Evolutionary conservation across 2,329 filamentous ascomycete species (phyloP).

Genomic region (Pochonia chlamydosporia): DNA sequence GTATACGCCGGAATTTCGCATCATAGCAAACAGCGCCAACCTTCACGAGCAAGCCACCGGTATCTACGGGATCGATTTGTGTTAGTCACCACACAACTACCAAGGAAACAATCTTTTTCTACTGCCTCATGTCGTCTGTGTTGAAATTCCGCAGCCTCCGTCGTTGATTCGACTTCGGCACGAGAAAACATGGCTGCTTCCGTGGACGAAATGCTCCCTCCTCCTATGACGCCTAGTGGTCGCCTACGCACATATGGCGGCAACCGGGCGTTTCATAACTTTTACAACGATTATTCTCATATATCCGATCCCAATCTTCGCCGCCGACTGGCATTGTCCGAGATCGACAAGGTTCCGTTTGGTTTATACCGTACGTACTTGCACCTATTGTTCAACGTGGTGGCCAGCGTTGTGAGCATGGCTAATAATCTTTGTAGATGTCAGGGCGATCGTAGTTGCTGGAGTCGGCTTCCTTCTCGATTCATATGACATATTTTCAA

Average conservation of each 20-base stretch:
- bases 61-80: neutral
- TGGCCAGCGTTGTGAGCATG: neutral
- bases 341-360: constrained; percentile 75
- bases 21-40: neutral
- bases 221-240: constrained; percentile 29
- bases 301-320: constrained; percentile 70
- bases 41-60: neutral
- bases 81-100: too few species aligned
- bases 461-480: constrained; percentile 82
- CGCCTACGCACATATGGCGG: constrained; percentile 49
- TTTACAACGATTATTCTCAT: constrained; percentile 62
- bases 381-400: neutral
- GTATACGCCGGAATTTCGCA: neutral
- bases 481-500: constrained; percentile 76
- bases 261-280: constrained; percentile 68
- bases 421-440: constrained; percentile 34
- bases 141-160: constrained; percentile 8
- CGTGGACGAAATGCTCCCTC: constrained; percentile 34
- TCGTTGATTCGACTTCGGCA: constrained; percentile 8
- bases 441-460: constrained; percentile 68
- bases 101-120: too few species aligned
- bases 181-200: constrained; percentile 21
- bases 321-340: constrained; percentile 67
- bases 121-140: constrained; percentile 20
- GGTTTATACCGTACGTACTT: constrained; percentile 56